Evolutionary conservation across 192 early-diverging fungal genomes (phyloP).

Genomic region (Martensiomyces pterosporus): DNA sequence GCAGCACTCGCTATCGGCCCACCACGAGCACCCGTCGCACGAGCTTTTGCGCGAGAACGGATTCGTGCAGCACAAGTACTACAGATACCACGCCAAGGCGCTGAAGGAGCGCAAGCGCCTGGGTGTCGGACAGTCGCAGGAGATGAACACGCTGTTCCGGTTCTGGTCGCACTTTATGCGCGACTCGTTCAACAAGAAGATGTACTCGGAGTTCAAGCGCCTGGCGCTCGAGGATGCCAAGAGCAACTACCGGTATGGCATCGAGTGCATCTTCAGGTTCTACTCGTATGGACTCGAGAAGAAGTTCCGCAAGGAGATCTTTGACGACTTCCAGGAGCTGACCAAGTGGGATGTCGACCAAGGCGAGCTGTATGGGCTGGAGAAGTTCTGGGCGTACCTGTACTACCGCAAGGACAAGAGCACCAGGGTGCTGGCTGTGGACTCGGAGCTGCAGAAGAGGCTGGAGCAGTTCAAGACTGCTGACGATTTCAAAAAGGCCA

Average conservation of each 20-base stretch:
- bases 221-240: conserved; percentile 86
- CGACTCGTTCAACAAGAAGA: conserved; percentile 90
- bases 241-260: conserved; percentile 86
- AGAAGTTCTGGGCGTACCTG: conserved; percentile 96
- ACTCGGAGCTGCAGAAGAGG: conserved; percentile 52
- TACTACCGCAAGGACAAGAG: conserved; percentile 83
- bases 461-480: conserved; percentile 62
- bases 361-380: conserved; percentile 80
- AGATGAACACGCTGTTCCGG: conserved; percentile 96
- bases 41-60: conserved; percentile 93
- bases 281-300: conserved; percentile 94
- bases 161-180: conserved; percentile 99
- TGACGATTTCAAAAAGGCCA: conserved; percentile 55
- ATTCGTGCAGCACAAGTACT: conserved; percentile 97
- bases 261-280: conserved; percentile 97
- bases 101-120: conserved; percentile 87
- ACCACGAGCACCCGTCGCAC: conserved; percentile 86
- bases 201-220: conserved; percentile 91
- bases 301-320: conserved; percentile 78
- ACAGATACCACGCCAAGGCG: conserved; percentile 90
- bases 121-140: conserved; percentile 85
- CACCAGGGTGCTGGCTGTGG: conserved; percentile 57
- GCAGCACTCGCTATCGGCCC: conserved; percentile 24
- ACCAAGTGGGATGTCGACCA: conserved; percentile 70
- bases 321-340: conserved; percentile 83